A percentile compares a stretch with the other conserved stretches of the same genome.
These are phyloP conservation scores for Ophiostoma piceae DNA, from an alignment of 2,329 filamentous ascomycete genomes.

Conservation along the genomic window DNA sequence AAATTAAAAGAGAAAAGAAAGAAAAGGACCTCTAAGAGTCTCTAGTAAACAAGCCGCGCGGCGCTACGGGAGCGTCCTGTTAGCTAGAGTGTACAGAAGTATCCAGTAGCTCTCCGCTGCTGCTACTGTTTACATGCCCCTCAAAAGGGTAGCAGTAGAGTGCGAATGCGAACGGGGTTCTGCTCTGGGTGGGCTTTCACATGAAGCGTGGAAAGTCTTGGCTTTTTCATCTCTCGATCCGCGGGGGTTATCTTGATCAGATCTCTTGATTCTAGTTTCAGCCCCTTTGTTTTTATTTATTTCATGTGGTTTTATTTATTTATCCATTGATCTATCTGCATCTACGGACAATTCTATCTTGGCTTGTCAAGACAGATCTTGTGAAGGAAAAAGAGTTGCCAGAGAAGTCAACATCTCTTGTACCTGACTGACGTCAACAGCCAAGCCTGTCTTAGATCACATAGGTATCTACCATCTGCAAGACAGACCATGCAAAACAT, in stretches of 20 bases:
- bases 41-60: slow-evolving; percentile 7
- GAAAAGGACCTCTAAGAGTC: background rate
- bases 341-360: background rate
- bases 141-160: background rate
- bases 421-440: background rate
- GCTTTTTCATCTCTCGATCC: slow-evolving; percentile 3
- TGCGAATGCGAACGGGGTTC: background rate
- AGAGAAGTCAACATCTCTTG: background rate
- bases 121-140: slow-evolving; percentile 5
- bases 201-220: slow-evolving; percentile 1
- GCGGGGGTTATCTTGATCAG: background rate
- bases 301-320: background rate
- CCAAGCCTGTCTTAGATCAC: background rate
- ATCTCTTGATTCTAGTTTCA: slow-evolving; percentile 3
- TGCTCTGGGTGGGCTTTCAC: slow-evolving; percentile 2
- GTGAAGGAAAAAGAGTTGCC: background rate
- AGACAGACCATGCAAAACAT: slow-evolving; percentile 37
- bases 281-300: background rate
- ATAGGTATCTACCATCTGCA: background rate
- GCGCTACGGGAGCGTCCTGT: slow-evolving; percentile 8
- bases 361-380: background rate
- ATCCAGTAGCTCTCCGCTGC: background rate
- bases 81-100: no score
- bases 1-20: background rate
- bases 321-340: background rate